A percentile compares a stretch with the other conserved stretches of the same genome.
phyloP scores from a whole-genome alignment of 2,329 filamentous ascomycete species.

The Elsinoe australis region DNA sequence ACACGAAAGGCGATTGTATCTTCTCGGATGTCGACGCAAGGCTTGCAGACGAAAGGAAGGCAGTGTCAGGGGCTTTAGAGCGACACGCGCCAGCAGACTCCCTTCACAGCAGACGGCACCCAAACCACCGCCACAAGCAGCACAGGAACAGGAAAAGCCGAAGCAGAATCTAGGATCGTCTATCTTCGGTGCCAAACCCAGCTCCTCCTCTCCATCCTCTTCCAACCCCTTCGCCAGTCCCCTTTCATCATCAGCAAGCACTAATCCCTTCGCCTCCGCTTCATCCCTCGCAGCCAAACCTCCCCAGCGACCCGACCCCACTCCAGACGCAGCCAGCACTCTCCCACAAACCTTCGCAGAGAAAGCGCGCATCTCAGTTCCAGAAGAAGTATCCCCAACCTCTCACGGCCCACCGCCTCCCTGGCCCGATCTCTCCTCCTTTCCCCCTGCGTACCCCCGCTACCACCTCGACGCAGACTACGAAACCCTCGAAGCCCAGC shows the following conservation, averaged over 20 bases:
- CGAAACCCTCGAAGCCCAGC: slow-evolving; percentile 65
- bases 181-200: slow-evolving; percentile 57
- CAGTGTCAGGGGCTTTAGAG: slow-evolving; percentile 68
- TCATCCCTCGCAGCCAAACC: slow-evolving; percentile 39
- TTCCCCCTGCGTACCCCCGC: slow-evolving; percentile 64
- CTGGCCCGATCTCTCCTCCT: slow-evolving; percentile 62
- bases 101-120: slow-evolving; percentile 17
- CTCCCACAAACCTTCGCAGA: slow-evolving; percentile 72
- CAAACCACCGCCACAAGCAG: slow-evolving; percentile 12
- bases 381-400: slow-evolving; percentile 25
- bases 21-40: slow-evolving; percentile 73
- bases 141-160: slow-evolving; percentile 24
- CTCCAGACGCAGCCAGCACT: slow-evolving; percentile 34
- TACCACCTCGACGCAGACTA: slow-evolving; percentile 85
- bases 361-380: slow-evolving; percentile 51
- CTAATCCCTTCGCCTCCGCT: slow-evolving; percentile 54
- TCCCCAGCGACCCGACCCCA: slow-evolving; percentile 29
- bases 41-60: slow-evolving; percentile 75
- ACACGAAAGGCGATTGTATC: slow-evolving; percentile 79
- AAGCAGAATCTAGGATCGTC: slow-evolving; percentile 55
- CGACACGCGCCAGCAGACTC: slow-evolving; percentile 45
- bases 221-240: slow-evolving; percentile 57
- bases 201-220: slow-evolving; percentile 22
- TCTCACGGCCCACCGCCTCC: slow-evolving; percentile 46
- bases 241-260: slow-evolving; percentile 41